phyloP scores from a whole-genome alignment of 306 rosid species.

The Gynostemma pentaphyllum region DNA sequence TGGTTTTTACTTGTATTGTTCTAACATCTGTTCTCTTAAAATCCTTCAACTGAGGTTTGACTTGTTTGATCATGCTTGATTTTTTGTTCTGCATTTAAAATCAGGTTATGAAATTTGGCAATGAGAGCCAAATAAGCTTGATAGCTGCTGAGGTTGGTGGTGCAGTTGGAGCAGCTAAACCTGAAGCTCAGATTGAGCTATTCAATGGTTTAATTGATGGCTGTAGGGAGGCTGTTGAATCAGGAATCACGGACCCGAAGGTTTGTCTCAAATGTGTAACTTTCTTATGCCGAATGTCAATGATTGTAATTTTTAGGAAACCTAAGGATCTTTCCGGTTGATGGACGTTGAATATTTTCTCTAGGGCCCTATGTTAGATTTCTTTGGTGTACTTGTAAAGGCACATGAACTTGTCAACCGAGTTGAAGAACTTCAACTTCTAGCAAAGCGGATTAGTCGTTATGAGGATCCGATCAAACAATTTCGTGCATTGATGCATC shows the following conservation, averaged over 20 bases:
- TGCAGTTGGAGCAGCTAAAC: slow-evolving; percentile 52
- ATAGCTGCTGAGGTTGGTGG: slow-evolving; percentile 86
- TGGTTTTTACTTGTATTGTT: background rate
- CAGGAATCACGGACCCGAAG: slow-evolving; percentile 72
- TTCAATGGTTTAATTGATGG: slow-evolving; percentile 77
- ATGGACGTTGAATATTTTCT: slow-evolving; percentile 23
- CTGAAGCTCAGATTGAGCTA: slow-evolving; percentile 65
- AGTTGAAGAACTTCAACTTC: slow-evolving; percentile 83
- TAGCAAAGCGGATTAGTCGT: slow-evolving; percentile 85
- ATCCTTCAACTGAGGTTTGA: background rate
- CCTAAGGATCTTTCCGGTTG: slow-evolving; percentile 11
- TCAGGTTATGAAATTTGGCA: slow-evolving; percentile 90
- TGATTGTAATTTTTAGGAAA: slow-evolving; percentile 7
- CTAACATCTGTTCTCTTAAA: background rate
- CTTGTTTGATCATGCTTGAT: slow-evolving; percentile 6
- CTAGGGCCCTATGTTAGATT: slow-evolving; percentile 94
- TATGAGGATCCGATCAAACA: slow-evolving; percentile 90
- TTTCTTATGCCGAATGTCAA: slow-evolving; percentile 3
- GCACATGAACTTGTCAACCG: slow-evolving; percentile 81
- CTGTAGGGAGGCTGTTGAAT: slow-evolving; percentile 71
- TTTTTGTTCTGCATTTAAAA: slow-evolving; percentile 6
- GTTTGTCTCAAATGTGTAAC: slow-evolving; percentile 27
- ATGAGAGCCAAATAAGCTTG: slow-evolving; percentile 68
- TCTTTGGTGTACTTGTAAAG: slow-evolving; percentile 91
- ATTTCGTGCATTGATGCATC: slow-evolving; percentile 68